Conservation (phyloP, 306 rosid genomes). For the Morella rubra region DNA sequence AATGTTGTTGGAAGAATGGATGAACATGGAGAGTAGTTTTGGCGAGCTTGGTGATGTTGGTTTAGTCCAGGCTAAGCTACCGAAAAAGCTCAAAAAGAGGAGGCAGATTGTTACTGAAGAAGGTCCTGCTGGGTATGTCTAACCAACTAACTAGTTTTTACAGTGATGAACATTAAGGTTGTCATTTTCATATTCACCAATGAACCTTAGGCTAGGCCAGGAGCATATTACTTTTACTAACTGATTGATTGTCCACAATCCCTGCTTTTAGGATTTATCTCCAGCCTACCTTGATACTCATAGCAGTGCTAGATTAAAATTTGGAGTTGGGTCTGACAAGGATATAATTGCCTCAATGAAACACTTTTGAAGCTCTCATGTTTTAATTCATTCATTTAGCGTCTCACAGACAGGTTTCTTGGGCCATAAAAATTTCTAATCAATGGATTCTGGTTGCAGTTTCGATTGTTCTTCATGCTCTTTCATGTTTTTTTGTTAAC, state of each 20-base stretch:
- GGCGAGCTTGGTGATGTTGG: constrained; percentile 78
- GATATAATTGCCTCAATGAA: not conserved
- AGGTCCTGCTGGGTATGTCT: constrained; percentile 77
- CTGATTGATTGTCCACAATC: not conserved
- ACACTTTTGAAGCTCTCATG: not conserved
- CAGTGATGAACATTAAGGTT: not conserved
- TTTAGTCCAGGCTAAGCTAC: constrained; percentile 79
- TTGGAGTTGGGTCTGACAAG: not conserved
- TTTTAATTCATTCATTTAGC: not conserved
- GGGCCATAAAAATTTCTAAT: not conserved
- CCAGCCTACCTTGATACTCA: not conserved
- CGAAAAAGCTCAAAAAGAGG: constrained; percentile 92
- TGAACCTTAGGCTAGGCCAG: not conserved
- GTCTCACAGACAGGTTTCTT: not conserved
- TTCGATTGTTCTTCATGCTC: not conserved
- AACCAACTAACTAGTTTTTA: constrained; percentile 1
- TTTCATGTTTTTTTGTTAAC: constrained; percentile 25
- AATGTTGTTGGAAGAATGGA: constrained; percentile 89
- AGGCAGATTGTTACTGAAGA: constrained; percentile 65
- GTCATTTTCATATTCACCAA: not conserved
- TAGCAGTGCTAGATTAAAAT: not conserved
- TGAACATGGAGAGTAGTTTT: constrained; percentile 66
- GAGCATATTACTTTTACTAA: not conserved
- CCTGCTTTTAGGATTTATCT: not conserved
- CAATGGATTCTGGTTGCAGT: not conserved